A percentile compares a stretch with the other conserved stretches of the same genome.
phyloP scores from a whole-genome alignment of 192 early-diverging fungal species.

The Geosiphon pyriformis region DNA sequence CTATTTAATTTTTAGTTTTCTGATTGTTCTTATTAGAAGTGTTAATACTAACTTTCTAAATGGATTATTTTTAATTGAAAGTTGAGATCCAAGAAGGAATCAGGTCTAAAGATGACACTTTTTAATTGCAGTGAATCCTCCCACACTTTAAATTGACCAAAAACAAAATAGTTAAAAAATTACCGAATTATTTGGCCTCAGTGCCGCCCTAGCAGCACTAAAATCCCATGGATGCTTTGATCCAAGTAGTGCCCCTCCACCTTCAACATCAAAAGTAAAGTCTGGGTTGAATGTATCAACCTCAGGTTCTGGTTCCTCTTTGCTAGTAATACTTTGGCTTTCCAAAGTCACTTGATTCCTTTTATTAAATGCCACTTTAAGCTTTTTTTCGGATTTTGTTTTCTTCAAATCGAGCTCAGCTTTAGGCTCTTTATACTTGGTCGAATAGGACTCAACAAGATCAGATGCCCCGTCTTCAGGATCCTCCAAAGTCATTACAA shows the following conservation, averaged over 20 bases:
- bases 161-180: too few relatives aligned
- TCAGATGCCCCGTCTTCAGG: not conserved
- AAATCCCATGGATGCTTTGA: constrained; percentile 77
- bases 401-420: not conserved
- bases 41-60: not conserved
- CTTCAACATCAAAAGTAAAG: constrained; percentile 76
- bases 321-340: constrained; percentile 5
- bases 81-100: not conserved
- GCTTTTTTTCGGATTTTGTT: constrained; percentile 20
- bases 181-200: constrained; percentile 56
- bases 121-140: too few relatives aligned
- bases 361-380: constrained; percentile 31
- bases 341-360: constrained; percentile 29
- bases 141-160: too few relatives aligned
- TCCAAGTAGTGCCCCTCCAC: constrained; percentile 51
- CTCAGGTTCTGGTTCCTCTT: constrained; percentile 16
- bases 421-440: not conserved
- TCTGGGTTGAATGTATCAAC: constrained; percentile 58
- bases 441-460: not conserved
- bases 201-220: constrained; percentile 63
- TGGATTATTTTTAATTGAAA: not conserved
- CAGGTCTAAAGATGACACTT: too few relatives aligned
- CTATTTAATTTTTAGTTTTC: too few relatives aligned
- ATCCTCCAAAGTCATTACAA: not conserved
- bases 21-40: too few relatives aligned